Evolutionary conservation across 306 rosid genomes (phyloP).

Genomic region (Sicyos edulis): DNA sequence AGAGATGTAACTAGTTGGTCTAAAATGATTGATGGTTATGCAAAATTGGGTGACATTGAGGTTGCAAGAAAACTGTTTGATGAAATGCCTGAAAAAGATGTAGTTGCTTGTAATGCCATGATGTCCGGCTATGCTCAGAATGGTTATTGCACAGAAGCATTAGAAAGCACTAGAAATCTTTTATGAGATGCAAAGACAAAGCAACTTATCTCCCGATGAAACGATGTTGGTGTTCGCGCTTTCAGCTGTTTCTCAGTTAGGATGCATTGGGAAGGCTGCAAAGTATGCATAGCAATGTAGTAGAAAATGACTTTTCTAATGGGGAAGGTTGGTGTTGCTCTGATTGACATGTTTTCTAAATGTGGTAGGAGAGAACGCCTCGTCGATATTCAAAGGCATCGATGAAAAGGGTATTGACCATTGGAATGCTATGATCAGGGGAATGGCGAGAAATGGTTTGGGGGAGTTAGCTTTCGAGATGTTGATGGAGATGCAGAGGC

Average conservation of each 20-base stretch:
- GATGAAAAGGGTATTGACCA: constrained; percentile 58
- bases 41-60: constrained; percentile 38
- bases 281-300: constrained; percentile 36
- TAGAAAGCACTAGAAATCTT: no score
- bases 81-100: constrained; percentile 50
- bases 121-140: constrained; percentile 66
- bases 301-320: constrained; percentile 35
- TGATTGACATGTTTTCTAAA: constrained; percentile 71
- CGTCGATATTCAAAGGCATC: constrained; percentile 41
- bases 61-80: no score
- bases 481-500: constrained; percentile 55
- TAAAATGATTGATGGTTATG: constrained; percentile 62
- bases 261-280: constrained; percentile 47
- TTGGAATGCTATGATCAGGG: constrained; percentile 71
- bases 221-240: constrained; percentile 51
- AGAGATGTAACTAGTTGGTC: constrained; percentile 61
- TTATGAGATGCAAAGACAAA: constrained; percentile 37
- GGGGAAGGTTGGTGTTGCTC: constrained; percentile 58
- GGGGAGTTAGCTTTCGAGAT: constrained; percentile 49
- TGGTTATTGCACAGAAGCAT: constrained; percentile 49
- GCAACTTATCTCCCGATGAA: constrained; percentile 37
- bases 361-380: constrained; percentile 61
- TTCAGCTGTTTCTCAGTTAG: constrained; percentile 54
- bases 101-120: constrained; percentile 58
- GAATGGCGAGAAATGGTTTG: constrained; percentile 59